Evolutionary conservation across 129 eudicot species (phyloP), one percentile per base, ranked within the genome.

Genomic region (Flaveria brownii): DNA sequence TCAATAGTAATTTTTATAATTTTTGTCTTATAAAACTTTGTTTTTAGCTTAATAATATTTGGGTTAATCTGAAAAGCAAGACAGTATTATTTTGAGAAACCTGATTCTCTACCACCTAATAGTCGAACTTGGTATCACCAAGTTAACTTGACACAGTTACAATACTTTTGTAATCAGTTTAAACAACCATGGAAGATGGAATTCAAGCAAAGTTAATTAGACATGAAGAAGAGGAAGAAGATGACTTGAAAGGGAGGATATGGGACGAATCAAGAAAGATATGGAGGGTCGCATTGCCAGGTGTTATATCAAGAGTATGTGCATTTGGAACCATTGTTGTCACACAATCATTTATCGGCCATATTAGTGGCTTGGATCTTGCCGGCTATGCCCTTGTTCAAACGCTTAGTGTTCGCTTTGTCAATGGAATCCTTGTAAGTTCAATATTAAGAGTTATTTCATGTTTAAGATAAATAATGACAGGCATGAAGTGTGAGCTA

Each of bases 331-430:
- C 89, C 4, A 67, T 87, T 50, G 82, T 88, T 15, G 86, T 88
- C 47, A 86, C 94, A 18, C 97, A 91, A 68, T 86, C 97, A 16
- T 88, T 88, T 73, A 74, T 91, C 9, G 97, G 97, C 41, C 89
- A 88, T 75, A 59, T 91, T 16, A 88, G 86, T 54, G 50, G 77
- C 41, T 20, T 86, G 4, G 97, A 88, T 80, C 97, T 91, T 71
- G 97, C 94, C 9, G 88, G 86, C 33, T 91, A 91, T 73, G 97
- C 97, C 5, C 97, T 91, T 63, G 97, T 91, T 14, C 91, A 88
- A 67, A 91, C 97, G 3, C 81, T 91, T 15, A 80, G 76, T 30
- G 89, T 88, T 12, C 94, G 97, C 13, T 86, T 91, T 30, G 84
- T 82, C 46, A 91, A 84, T 22, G 97, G 97, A 47, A 83, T 91